phyloP scores from a whole-genome alignment of 768 basidiomycete genomes.

The Leucosporidium scottii region DNA sequence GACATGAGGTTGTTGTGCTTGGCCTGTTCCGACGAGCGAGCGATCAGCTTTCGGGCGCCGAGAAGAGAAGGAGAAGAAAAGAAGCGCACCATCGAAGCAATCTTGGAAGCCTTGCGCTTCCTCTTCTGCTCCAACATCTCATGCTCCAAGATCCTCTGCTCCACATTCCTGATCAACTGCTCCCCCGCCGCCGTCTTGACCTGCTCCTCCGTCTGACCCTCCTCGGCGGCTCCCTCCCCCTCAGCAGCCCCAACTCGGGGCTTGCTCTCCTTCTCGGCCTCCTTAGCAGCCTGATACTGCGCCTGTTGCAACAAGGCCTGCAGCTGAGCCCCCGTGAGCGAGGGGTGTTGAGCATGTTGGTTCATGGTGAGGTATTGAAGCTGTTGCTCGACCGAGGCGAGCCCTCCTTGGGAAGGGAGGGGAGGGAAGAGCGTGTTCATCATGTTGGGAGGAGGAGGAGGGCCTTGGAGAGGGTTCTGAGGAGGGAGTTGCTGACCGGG shows the following conservation, averaged over 20 bases:
- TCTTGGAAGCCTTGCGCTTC: slow-evolving; percentile 71
- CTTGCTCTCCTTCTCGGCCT: background rate
- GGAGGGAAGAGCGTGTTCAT: slow-evolving; percentile 33
- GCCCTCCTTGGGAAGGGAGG: slow-evolving; percentile 5
- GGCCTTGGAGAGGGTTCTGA: background rate
- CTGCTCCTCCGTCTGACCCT: slow-evolving; percentile 7
- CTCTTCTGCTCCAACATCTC: slow-evolving; percentile 70
- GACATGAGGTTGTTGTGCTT: slow-evolving; percentile 94
- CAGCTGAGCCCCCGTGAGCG: slow-evolving; percentile 23
- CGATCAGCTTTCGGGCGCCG: slow-evolving; percentile 11
- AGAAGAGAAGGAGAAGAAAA: background rate
- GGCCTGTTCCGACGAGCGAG: slow-evolving; percentile 49
- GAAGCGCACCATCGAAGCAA: slow-evolving; percentile 69
- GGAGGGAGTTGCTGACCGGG: background rate
- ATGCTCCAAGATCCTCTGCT: slow-evolving; percentile 41
- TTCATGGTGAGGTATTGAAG: slow-evolving; percentile 8
- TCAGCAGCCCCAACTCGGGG: too few relatives aligned
- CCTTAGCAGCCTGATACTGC: slow-evolving; percentile 6
- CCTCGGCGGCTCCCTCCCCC: background rate
- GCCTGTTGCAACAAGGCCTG: slow-evolving; percentile 20
- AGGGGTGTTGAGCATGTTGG: slow-evolving; percentile 23
- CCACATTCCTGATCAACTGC: slow-evolving; percentile 84
- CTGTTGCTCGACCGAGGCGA: slow-evolving; percentile 20
- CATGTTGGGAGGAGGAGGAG: slow-evolving; percentile 3
- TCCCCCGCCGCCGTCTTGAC: slow-evolving; percentile 61